Conservation (phyloP, 495 filamentous ascomycete genomes). For the Wilcoxina mikolae region DNA sequence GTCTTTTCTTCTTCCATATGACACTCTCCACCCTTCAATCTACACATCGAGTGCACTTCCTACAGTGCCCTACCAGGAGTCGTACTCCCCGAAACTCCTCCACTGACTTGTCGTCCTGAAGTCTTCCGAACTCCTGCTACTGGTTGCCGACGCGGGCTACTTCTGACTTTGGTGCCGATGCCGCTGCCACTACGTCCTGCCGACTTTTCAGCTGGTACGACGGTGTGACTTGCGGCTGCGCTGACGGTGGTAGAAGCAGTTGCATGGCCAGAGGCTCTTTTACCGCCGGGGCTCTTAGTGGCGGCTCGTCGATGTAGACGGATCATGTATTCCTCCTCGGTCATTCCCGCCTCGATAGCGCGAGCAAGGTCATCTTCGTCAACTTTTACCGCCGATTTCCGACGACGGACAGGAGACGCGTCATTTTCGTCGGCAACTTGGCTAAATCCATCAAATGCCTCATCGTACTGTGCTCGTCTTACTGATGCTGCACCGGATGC, state of each 20-base stretch:
- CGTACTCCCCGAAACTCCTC: slow-evolving; percentile 33
- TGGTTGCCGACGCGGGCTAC: slow-evolving; percentile 45
- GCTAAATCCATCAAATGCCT: not conserved
- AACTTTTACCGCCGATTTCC: slow-evolving; percentile 13
- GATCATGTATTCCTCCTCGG: slow-evolving; percentile 27
- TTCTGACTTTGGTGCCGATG: slow-evolving; percentile 59
- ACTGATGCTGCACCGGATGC: not conserved
- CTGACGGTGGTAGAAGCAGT: not conserved
- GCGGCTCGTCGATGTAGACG: slow-evolving; percentile 21
- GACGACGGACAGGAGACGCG: slow-evolving; percentile 19
- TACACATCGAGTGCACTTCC: not conserved
- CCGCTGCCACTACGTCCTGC: slow-evolving; percentile 39
- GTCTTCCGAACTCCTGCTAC: slow-evolving; percentile 69
- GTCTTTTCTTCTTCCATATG: not conserved
- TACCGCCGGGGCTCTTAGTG: slow-evolving; percentile 18
- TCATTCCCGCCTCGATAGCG: slow-evolving; percentile 16
- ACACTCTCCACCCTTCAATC: slow-evolving; percentile 1
- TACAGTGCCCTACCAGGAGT: slow-evolving; percentile 21
- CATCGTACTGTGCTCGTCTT: not conserved
- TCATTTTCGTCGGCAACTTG: slow-evolving; percentile 13
- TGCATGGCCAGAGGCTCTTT: slow-evolving; percentile 17
- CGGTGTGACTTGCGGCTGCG: slow-evolving; percentile 37
- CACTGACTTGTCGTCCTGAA: slow-evolving; percentile 81
- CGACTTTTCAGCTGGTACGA: slow-evolving; percentile 36
- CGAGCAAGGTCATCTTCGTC: slow-evolving; percentile 13